Evolutionary conservation across 116 monocot genomes (phyloP), one percentile per base, ranked within the genome.

Genomic region (Phalaenopsis hybrid): DNA sequence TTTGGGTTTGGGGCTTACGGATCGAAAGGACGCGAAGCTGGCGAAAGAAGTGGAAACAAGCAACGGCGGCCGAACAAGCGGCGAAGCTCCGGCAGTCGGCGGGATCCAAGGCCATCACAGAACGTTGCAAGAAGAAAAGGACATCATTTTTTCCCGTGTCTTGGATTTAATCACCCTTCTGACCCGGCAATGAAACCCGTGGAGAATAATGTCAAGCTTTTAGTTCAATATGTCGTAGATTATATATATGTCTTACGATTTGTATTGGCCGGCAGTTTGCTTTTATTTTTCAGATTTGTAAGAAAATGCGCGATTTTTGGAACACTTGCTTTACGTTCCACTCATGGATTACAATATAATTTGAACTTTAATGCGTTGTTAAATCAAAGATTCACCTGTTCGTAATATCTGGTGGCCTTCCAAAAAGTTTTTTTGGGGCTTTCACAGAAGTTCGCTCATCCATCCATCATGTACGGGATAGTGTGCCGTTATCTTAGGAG

Each of bases 81-180:
- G 81, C 48, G 57, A 69, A 74, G 81, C 73, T 74, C 74, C 72
- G 51, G 81, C 55, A 2, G 50, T 41, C 11, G 49, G 74, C 34
- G 18, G 20, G n/a, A 41, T 17, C 44, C 44, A 33, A 70, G 34
- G 68, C 46, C 46, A 45, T 80, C 80, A 80, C 3, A 16, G 49
- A 52, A 11, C 51, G 51, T 51, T 77, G 51, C 77, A 25, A 31
- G 31, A 77, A 77, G 16, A 28, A 16, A 44, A 51, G 17, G 52
- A 52, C 51, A 18, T 51, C 51, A 50, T 77, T 51, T 52, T 77
- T 77, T 49, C 50, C 46, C 21, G 20, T 13, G 77, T 20, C 51
- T 31, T 77, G 51, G 17, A 52, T 8, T 31, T 15, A 51, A 77
- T 20, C 77, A 49, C 77, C 45, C 49, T 75, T 77, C 51, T 49